Evolutionary conservation across 441 rosid genomes (phyloP).

Genomic region (Melastoma candidum): DNA sequence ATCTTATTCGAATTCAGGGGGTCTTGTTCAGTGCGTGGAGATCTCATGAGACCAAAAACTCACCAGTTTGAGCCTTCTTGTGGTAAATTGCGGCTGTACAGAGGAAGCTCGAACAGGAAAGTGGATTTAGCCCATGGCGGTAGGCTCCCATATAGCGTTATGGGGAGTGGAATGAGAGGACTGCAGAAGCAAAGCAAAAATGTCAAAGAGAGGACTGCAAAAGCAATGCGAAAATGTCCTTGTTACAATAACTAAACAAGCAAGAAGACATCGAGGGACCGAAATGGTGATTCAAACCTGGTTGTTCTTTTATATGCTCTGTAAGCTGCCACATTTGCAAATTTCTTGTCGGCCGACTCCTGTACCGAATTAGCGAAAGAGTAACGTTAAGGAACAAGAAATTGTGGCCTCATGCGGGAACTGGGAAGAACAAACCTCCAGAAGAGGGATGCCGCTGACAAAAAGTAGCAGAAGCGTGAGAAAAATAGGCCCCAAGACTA

Average conservation of each 20-base stretch:
- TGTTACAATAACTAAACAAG: not conserved
- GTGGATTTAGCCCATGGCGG: constrained; percentile 62
- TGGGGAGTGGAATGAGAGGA: constrained; percentile 71
- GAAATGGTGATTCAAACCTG: constrained; percentile 32
- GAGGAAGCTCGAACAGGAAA: constrained; percentile 65
- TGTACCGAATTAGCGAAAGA: constrained; percentile 16
- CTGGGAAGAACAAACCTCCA: constrained; percentile 48
- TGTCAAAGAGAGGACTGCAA: constrained; percentile 2
- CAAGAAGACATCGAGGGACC: not conserved
- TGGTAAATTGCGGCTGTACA: constrained; percentile 64
- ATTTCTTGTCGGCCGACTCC: constrained; percentile 83
- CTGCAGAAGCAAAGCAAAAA: constrained; percentile 31
- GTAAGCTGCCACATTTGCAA: constrained; percentile 52
- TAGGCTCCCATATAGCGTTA: constrained; percentile 45
- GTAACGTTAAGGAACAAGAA: not conserved
- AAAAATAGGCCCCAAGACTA: constrained; percentile 69
- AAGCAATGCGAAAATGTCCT: not conserved
- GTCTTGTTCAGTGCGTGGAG: too few relatives aligned
- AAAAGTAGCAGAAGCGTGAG: constrained; percentile 79
- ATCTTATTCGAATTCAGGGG: too few relatives aligned
- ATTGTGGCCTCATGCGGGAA: not conserved
- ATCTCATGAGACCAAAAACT: constrained; percentile 13
- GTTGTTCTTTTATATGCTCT: constrained; percentile 62
- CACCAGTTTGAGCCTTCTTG: constrained; percentile 53
- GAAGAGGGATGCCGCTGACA: constrained; percentile 83